Percentiles rank a stretch among this genome's conserved stretches.
Conservation (phyloP, 768 basidiomycete genomes). For the Psilocybe tampanensis region DNA sequence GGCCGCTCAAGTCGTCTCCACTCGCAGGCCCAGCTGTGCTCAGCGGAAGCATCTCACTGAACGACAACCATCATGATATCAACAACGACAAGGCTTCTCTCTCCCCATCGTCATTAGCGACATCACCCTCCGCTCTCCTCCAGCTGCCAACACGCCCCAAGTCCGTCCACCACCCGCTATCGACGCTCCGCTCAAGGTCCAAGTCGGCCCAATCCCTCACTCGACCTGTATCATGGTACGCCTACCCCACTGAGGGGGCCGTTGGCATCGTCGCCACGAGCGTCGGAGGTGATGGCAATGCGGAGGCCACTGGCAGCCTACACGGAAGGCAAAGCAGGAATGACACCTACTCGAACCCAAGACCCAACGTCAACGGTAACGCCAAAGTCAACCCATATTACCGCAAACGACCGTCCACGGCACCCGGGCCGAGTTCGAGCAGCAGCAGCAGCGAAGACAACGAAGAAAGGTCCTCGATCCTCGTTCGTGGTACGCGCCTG, state of each 20-base stretch:
- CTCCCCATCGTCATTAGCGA: not conserved
- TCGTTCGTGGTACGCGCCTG: not conserved
- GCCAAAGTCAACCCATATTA: not conserved
- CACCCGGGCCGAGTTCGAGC: constrained; percentile 5
- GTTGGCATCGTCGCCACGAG: not conserved
- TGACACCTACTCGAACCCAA: not conserved
- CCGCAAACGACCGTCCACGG: constrained; percentile 9
- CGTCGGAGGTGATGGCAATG: not conserved
- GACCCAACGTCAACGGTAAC: not conserved
- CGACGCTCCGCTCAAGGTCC: constrained; percentile 4
- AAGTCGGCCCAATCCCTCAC: constrained; percentile 4
- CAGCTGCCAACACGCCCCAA: constrained; percentile 9
- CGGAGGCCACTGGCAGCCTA: no score
- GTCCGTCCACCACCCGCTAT: constrained; percentile 1
- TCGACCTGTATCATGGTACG: not conserved
- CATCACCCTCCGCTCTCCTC: not conserved
- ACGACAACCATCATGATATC: constrained; percentile 8
- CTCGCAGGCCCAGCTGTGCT: constrained; percentile 39
- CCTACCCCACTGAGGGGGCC: not conserved
- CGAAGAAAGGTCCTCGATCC: not conserved
- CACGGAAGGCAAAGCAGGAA: not conserved
- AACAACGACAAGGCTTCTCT: not conserved
- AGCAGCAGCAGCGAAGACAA: not conserved
- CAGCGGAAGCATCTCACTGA: constrained; percentile 15
- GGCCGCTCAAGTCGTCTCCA: constrained; percentile 44